phyloP scores from a whole-genome alignment of 768 basidiomycete species.

The Tulasnella calospora region DNA sequence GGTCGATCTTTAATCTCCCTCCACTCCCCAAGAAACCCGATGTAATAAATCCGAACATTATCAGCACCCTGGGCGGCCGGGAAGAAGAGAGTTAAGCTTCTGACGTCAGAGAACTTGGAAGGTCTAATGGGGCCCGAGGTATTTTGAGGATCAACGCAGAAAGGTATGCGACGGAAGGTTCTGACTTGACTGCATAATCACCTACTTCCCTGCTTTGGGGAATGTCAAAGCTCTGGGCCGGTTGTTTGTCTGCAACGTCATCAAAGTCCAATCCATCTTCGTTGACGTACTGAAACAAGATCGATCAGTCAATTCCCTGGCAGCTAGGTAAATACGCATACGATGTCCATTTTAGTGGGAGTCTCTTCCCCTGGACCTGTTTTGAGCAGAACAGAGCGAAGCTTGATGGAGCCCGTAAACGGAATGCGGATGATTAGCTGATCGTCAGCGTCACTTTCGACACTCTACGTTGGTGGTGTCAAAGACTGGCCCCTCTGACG shows the following conservation, averaged over 20 bases:
- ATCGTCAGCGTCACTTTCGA: constrained; percentile 90
- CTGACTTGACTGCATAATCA: constrained; percentile 78
- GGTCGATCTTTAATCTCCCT: constrained; percentile 74
- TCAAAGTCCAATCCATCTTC: constrained; percentile 75
- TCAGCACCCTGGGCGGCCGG: constrained; percentile 77
- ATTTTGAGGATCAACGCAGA: background rate
- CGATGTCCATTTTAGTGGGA: constrained; percentile 64
- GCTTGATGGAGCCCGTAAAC: constrained; percentile 81
- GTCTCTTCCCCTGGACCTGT: constrained; percentile 76
- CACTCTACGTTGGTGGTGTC: constrained; percentile 45
- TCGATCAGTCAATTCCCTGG: background rate
- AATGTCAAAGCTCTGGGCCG: constrained; percentile 69
- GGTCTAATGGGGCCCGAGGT: constrained; percentile 47
- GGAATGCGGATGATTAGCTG: constrained; percentile 69
- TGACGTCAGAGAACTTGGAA: constrained; percentile 78
- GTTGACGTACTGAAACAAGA: constrained; percentile 61
- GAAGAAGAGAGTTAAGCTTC: constrained; percentile 76
- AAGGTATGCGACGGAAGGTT: constrained; percentile 20
- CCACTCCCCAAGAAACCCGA: constrained; percentile 82
- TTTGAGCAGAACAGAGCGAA: constrained; percentile 77
- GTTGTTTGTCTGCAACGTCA: constrained; percentile 55
- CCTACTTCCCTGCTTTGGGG: constrained; percentile 70
- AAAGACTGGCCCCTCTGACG: background rate
- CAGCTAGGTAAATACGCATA: constrained; percentile 37
- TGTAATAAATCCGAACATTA: constrained; percentile 68